Base-by-base conservation (phyloP, 169 alveolate species). In the Plasmodium knowlesi region DNA sequence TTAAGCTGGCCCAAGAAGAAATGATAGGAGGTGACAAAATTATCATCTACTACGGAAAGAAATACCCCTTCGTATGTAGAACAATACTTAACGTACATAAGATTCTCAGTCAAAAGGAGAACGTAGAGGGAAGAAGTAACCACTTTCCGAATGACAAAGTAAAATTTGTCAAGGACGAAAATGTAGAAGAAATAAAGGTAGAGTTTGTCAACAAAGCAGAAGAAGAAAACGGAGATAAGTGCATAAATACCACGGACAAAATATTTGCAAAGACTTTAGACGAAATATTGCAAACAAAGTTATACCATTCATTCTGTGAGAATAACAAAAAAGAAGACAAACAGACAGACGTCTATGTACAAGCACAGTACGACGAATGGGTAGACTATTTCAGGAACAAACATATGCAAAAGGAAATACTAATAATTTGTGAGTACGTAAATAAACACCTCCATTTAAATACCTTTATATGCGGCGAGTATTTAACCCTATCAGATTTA, bases 301-400 rank as follows among this genome's bases (percentile, higher is more conserved):
- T 91, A 57, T 72, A 91, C 28, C 34, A 91, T 61, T 74, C 74
- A 19, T 28, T 16, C 34, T 8, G 61, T 12, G 79, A 57, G 50
- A 61, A 71, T 3, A 30, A 78, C 76, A n/a, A 32, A n/a, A 89
- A 89, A 30, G 82, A 25, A 25, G 82, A 89, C 19, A 54, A 79
- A 39, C 50, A 67, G 9, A 19, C 53, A 14, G 70, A 50, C 53
- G 92, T 81, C 8, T 91, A 53, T 82, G 30, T 80, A 2, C 95
- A 91, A 57, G 43, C 92, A 1, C 95, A 82, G 8, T 91, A 91
- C 84, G 84, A 91, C n/a, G 95, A 91, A 12, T 91, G 95, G 95
- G 22, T 91, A 16, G 92, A 91, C 71, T 91, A 81, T 74, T 72
- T 71, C 39, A 46, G 80, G 28, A 28, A 37, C 30, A 91, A 82